Conservation (phyloP, 768 basidiomycete species). For the Macrocybe gigantea region DNA sequence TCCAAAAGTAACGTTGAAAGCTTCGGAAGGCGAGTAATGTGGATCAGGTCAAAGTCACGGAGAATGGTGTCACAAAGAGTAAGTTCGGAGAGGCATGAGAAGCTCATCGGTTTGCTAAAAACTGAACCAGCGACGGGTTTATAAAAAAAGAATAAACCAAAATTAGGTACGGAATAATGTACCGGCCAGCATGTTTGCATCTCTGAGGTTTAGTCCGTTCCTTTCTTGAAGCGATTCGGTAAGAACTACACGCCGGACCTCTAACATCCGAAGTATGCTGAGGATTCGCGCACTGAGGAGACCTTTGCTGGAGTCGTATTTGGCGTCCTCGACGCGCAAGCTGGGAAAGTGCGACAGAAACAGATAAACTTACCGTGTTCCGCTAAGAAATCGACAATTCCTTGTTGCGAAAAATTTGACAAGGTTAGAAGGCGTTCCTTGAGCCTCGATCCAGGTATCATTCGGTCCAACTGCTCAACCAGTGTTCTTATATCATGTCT, state of each 20-base stretch:
- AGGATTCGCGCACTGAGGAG: conserved; percentile 41
- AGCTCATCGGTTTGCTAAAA: conserved; percentile 46
- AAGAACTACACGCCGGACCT: conserved; percentile 38
- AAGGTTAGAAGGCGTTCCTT: conserved; percentile 31
- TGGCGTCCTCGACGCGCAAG: no score
- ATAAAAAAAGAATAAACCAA: conserved; percentile 5
- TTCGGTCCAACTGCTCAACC: conserved; percentile 30
- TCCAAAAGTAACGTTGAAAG: conserved; percentile 41
- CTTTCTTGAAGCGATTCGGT: conserved; percentile 39
- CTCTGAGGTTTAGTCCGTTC: conserved; percentile 44
- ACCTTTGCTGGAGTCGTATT: conserved; percentile 22
- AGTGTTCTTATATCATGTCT: conserved; percentile 27
- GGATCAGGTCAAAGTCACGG: conserved; percentile 40
- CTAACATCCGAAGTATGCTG: conserved; percentile 37
- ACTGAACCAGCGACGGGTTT: conserved; percentile 23
- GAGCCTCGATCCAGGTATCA: conserved; percentile 45
- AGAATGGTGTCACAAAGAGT: conserved; percentile 40
- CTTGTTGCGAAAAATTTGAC: conserved; percentile 30
- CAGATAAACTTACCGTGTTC: conserved; percentile 21
- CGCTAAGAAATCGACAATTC: conserved; percentile 33
- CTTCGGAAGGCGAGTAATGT: conserved; percentile 49
- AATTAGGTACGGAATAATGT: neutral
- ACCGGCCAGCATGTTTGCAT: conserved; percentile 39
- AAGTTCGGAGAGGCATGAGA: conserved; percentile 43
- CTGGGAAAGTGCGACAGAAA: no score